Evolutionary conservation across 2,329 filamentous ascomycete genomes (phyloP).

Genomic region (Aspergillus caelatus): DNA sequence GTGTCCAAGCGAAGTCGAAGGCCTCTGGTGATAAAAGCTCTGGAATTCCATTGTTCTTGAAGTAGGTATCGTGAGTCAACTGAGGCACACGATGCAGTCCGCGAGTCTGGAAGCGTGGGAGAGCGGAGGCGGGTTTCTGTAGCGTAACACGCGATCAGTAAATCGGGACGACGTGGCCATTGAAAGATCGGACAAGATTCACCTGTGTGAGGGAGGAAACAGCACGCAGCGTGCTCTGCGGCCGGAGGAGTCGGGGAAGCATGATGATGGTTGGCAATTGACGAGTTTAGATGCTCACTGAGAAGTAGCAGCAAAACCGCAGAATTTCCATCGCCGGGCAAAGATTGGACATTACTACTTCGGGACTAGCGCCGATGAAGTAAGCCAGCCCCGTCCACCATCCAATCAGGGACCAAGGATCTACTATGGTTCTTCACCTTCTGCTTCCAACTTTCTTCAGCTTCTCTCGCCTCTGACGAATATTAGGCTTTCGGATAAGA

Average conservation of each 20-base stretch:
- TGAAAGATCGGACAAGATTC: slow-evolving; percentile 17
- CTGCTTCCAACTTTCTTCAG: not conserved
- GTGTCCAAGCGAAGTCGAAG: slow-evolving; percentile 76
- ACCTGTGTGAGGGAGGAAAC: slow-evolving; percentile 41
- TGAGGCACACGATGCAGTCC: slow-evolving; percentile 51
- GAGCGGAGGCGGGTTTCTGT: slow-evolving; percentile 39
- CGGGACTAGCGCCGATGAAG: slow-evolving; percentile 32
- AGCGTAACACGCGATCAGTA: slow-evolving; percentile 10
- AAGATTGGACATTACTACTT: slow-evolving; percentile 21
- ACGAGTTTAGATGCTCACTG: slow-evolving; percentile 16
- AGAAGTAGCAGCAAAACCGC: slow-evolving; percentile 24
- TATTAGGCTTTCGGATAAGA: not conserved
- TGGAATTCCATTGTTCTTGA: slow-evolving; percentile 61
- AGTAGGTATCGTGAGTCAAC: slow-evolving; percentile 50
- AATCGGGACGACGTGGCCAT: slow-evolving; percentile 9
- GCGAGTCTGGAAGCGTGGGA: slow-evolving; percentile 41
- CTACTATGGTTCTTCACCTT: slow-evolving; percentile 14
- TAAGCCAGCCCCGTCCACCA: slow-evolving; percentile 21
- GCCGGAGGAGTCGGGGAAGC: slow-evolving; percentile 46
- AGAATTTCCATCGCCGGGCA: slow-evolving; percentile 40
- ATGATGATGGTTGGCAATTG: slow-evolving; percentile 37
- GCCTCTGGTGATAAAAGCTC: slow-evolving; percentile 70
- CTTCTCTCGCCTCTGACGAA: not conserved
- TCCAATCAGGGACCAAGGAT: slow-evolving; percentile 28
- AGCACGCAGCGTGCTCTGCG: slow-evolving; percentile 48